Evolutionary conservation across 768 basidiomycete genomes (phyloP), one percentile per base, ranked within the genome.

Genomic region (Neoboletus brunneissimus): DNA sequence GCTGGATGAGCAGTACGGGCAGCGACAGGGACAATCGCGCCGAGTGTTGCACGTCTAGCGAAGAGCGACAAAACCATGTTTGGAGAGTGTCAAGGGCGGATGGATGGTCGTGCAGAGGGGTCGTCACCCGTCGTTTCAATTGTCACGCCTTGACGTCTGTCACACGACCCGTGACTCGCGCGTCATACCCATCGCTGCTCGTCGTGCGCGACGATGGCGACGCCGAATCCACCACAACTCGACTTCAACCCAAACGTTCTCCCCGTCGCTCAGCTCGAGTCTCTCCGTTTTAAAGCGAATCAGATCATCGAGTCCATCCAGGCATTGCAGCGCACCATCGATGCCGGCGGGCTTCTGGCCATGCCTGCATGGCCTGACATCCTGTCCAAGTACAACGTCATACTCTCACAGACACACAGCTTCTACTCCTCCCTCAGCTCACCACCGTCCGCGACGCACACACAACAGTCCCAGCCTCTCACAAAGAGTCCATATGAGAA

Each of bases 351-450:
- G 37, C 79, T 77, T 43, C 74, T 73, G 37, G 76, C 67, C n/a
- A 90, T 91, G 84, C 85, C 87, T 3, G 72, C 88, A 9, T 93
- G 91, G 91, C 91, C 91, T 3, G 91, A 93, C 65, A 83, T 94
- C 53, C 78, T 93, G 52, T 85, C 87, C 15, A 92, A 91, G 76
- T 93, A 92, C 81, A 91, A 86, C 62, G 80, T 90, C 59, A 79
- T 94, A 27, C 80, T 93, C 53, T 89, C 89, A 0, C 91, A 93
- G 64, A 89, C 89, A 0, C 88, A 89, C 66, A 87, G 79, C 61
- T 85, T 94, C 63, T 87, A 86, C 43, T 83, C 78, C 50, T 81
- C 84, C 0, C 79, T 91, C 41, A 73, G 81, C 18, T 29, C 65
- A 71, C 77, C 54, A 70, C 76, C 47, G 58, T 75, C 60, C 9